Evolutionary conservation across 805 yeast species (phyloP).

Genomic region (Cephaloascus albidus): DNA sequence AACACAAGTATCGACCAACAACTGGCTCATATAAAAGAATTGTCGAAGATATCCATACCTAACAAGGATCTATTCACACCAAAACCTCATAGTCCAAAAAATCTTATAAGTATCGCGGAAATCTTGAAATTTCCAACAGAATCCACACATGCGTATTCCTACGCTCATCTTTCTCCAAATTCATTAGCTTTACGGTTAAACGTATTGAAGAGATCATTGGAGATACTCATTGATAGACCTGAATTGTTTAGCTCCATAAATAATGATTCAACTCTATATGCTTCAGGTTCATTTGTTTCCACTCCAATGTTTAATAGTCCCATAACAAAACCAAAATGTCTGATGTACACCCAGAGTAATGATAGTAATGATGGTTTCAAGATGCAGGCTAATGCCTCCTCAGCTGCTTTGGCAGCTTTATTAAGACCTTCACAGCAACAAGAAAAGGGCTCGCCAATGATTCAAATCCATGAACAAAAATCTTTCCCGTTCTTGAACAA

Average conservation of each 20-base stretch:
- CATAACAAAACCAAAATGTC: background rate
- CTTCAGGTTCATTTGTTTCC: background rate
- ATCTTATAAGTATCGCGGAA: constrained; percentile 14
- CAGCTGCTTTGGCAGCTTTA: constrained; percentile 37
- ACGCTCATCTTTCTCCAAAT: constrained; percentile 74
- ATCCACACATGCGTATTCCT: constrained; percentile 78
- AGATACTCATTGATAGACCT: constrained; percentile 62
- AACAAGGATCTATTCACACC: background rate
- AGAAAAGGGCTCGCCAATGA: constrained; percentile 24
- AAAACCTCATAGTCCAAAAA: background rate
- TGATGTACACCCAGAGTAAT: background rate
- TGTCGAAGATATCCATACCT: background rate
- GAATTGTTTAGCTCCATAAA: constrained; percentile 23
- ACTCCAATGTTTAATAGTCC: background rate
- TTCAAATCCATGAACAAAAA: constrained; percentile 15
- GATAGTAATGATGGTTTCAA: constrained; percentile 13
- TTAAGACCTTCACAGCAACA: constrained; percentile 20
- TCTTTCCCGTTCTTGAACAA: constrained; percentile 3
- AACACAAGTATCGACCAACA: background rate
- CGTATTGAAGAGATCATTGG: constrained; percentile 67
- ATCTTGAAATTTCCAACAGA: constrained; percentile 63
- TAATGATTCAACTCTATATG: background rate
- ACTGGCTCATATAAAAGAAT: background rate
- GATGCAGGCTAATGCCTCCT: constrained; percentile 32
- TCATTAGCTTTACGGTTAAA: constrained; percentile 68